Evolutionary conservation across 768 basidiomycete species (phyloP).

Genomic region (Leucogyrophana mollusca): DNA sequence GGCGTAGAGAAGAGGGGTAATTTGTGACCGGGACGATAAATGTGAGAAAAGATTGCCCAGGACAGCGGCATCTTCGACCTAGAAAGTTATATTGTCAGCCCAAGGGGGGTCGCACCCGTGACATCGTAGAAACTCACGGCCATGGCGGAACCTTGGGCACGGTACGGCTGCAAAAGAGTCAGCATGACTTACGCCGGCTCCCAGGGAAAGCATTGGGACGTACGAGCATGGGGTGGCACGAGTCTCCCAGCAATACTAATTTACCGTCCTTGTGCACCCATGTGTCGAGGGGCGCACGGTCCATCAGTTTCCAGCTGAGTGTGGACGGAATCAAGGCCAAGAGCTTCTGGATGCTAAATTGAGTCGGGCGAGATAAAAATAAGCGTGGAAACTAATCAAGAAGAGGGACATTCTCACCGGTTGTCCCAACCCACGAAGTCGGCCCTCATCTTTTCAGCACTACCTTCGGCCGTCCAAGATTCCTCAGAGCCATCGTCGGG

Average conservation of each 20-base stretch:
- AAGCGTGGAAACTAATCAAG: background rate
- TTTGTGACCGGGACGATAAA: conserved; percentile 40
- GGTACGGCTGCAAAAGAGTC: conserved; percentile 39
- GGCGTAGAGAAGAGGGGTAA: conserved; percentile 44
- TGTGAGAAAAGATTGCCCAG: conserved; percentile 52
- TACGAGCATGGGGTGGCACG: conserved; percentile 56
- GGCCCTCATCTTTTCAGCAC: conserved; percentile 43
- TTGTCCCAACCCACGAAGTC: conserved; percentile 51
- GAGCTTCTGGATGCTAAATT: conserved; percentile 43
- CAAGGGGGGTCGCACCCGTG: background rate
- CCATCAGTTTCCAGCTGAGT: conserved; percentile 47
- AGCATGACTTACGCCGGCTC: background rate
- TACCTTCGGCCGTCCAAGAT: conserved; percentile 44
- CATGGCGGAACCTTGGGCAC: conserved; percentile 56
- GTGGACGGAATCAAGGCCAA: conserved; percentile 44
- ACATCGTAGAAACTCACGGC: conserved; percentile 35
- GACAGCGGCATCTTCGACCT: conserved; percentile 36
- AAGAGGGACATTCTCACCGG: conserved; percentile 28
- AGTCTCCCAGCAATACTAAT: conserved; percentile 50
- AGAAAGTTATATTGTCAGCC: background rate
- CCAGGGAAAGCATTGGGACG: background rate
- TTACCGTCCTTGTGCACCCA: conserved; percentile 48
- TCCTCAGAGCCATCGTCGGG: conserved; percentile 40
- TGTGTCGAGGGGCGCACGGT: conserved; percentile 43
- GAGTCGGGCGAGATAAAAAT: conserved; percentile 5